Evolutionary conservation across 2,329 filamentous ascomycete genomes (phyloP).

Genomic region (Ophiostoma perfectum): DNA sequence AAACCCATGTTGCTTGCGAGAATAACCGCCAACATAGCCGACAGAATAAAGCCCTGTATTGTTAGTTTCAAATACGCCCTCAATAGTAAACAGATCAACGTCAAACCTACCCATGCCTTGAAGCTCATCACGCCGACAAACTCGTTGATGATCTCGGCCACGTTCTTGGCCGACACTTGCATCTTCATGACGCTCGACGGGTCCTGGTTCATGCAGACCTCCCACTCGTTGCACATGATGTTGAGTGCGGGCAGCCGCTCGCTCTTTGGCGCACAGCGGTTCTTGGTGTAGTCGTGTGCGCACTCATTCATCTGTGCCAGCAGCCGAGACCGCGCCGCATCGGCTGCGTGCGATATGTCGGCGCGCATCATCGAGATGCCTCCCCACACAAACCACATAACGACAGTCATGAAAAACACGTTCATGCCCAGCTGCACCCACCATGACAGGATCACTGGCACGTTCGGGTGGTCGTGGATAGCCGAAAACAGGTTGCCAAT

Average conservation of each 20-base stretch:
- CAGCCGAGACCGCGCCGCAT: slow-evolving; percentile 62
- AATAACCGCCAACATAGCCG: slow-evolving; percentile 44
- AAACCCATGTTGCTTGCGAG: slow-evolving; percentile 49
- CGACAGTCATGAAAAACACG: slow-evolving; percentile 49
- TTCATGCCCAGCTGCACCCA: slow-evolving; percentile 61
- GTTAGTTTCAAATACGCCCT: too few relatives aligned
- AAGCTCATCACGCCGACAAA: slow-evolving; percentile 87
- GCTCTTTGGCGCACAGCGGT: slow-evolving; percentile 61
- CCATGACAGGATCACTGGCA: slow-evolving; percentile 53
- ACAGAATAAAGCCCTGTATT: slow-evolving; percentile 42
- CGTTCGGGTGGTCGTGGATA: slow-evolving; percentile 53
- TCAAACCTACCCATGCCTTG: slow-evolving; percentile 51
- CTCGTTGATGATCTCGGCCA: slow-evolving; percentile 88
- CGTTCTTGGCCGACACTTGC: slow-evolving; percentile 76
- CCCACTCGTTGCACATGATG: slow-evolving; percentile 71
- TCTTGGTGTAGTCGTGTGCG: slow-evolving; percentile 65
- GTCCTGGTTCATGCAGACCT: slow-evolving; percentile 80
- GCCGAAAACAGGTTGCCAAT: slow-evolving; percentile 44
- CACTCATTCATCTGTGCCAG: slow-evolving; percentile 70
- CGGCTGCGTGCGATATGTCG: slow-evolving; percentile 69
- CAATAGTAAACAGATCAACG: too few relatives aligned
- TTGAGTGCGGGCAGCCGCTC: slow-evolving; percentile 68
- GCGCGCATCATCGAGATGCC: slow-evolving; percentile 64
- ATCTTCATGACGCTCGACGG: slow-evolving; percentile 71
- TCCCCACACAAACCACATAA: slow-evolving; percentile 62